Evolutionary conservation across 2,329 filamentous ascomycete genomes (phyloP).

Genomic region (Claviceps spartinae): DNA sequence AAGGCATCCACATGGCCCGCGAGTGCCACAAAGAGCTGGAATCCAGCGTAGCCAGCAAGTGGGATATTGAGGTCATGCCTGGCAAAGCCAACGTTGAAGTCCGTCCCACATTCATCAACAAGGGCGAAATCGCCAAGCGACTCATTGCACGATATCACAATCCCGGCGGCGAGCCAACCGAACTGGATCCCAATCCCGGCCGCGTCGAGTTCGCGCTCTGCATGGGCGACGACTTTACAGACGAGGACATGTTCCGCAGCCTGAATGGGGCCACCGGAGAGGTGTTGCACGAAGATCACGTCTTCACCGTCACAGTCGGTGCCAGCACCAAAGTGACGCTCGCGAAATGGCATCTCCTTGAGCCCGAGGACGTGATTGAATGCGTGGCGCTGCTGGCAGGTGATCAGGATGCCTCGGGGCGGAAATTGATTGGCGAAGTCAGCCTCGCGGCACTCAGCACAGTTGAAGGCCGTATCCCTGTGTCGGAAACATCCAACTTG

Average conservation of each 20-base stretch:
- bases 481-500: background rate
- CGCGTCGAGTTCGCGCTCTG: constrained; percentile 79
- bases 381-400: constrained; percentile 42
- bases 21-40: constrained; percentile 76
- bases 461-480: constrained; percentile 38
- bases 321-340: constrained; percentile 84
- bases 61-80: constrained; percentile 91
- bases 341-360: constrained; percentile 78
- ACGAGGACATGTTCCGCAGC: constrained; percentile 92
- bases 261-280: constrained; percentile 46
- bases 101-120: constrained; percentile 93
- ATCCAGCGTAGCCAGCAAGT: constrained; percentile 58
- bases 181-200: constrained; percentile 28
- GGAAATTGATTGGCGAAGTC: constrained; percentile 32
- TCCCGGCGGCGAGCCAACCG: constrained; percentile 29
- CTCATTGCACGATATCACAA: constrained; percentile 61
- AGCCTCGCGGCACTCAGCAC: constrained; percentile 41
- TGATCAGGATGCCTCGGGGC: constrained; percentile 24
- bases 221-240: constrained; percentile 88
- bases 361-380: constrained; percentile 78
- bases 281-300: constrained; percentile 44
- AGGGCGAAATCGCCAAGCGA: constrained; percentile 84
- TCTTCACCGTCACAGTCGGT: constrained; percentile 86
- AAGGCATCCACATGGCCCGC: constrained; percentile 63
- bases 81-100: constrained; percentile 97